phyloP scores from a whole-genome alignment of 768 basidiomycete species.

The Kwoniella sp. region DNA sequence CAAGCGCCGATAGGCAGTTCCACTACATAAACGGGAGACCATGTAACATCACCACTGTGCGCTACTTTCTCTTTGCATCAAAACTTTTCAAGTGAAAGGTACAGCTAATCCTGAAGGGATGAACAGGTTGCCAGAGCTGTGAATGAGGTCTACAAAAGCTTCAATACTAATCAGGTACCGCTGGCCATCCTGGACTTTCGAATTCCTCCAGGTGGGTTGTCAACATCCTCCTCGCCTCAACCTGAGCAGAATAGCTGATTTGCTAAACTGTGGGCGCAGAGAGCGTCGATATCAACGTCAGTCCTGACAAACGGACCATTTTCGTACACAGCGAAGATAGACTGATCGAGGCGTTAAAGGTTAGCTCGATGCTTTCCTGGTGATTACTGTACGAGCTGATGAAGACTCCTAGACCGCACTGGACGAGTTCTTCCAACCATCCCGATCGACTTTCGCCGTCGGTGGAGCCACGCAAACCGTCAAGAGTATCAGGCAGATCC shows the following conservation, averaged over 20 bases:
- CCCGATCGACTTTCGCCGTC: constrained; percentile 74
- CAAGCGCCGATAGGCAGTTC: constrained; percentile 82
- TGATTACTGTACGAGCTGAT: not conserved
- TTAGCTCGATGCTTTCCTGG: constrained; percentile 46
- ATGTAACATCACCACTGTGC: constrained; percentile 73
- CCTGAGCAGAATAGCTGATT: too few species aligned
- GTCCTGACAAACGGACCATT: constrained; percentile 94
- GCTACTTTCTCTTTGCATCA: not conserved
- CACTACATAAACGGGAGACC: constrained; percentile 92
- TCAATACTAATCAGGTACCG: constrained; percentile 73
- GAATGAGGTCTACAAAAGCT: constrained; percentile 88
- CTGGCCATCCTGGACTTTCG: constrained; percentile 81
- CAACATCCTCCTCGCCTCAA: too few species aligned
- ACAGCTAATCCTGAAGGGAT: not conserved
- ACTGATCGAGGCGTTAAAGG: constrained; percentile 76
- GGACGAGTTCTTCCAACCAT: constrained; percentile 68
- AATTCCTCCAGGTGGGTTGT: constrained; percentile 60
- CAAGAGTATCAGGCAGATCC: constrained; percentile 12
- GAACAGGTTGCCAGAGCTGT: constrained; percentile 79
- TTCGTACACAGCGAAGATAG: constrained; percentile 84
- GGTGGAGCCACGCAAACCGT: constrained; percentile 46
- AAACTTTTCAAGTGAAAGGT: too few species aligned
- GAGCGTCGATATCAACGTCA: constrained; percentile 80
- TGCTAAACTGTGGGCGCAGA: constrained; percentile 17
- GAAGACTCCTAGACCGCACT: constrained; percentile 62